These are phyloP conservation scores for Chenopodium berlandieri DNA, from an alignment of 148 eudicot species.

Conservation along the genomic window DNA sequence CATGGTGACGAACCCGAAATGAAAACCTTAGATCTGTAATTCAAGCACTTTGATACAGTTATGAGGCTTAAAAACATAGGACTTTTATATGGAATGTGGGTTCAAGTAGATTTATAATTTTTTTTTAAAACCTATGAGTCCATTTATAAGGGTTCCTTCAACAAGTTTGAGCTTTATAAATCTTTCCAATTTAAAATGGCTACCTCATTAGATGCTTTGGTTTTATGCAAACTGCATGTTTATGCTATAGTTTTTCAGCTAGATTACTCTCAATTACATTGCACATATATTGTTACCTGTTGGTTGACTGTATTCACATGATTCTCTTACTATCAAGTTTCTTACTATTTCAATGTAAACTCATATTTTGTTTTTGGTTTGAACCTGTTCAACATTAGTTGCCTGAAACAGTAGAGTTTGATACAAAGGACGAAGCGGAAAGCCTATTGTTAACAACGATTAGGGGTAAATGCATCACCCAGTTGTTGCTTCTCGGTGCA, in stretches of 20 bases:
- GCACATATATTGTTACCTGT: neutral
- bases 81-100: neutral
- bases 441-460: constrained; percentile 64
- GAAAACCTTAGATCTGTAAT: no score
- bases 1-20: no score
- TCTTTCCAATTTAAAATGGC: neutral
- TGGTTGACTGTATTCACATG: neutral
- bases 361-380: constrained; percentile 12
- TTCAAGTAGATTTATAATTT: neutral
- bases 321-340: neutral
- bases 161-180: neutral
- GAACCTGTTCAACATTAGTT: constrained; percentile 34
- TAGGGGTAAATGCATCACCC: constrained; percentile 94
- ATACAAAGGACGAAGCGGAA: constrained; percentile 59
- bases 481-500: constrained; percentile 77
- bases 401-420: constrained; percentile 53
- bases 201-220: neutral
- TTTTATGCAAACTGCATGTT: neutral
- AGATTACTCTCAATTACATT: neutral
- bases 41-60: no score
- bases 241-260: constrained; percentile 5
- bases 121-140: neutral
- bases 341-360: neutral
- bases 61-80: neutral
- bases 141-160: neutral